Conservation (phyloP, 306 rosid genomes). For the Sicyos edulis region DNA sequence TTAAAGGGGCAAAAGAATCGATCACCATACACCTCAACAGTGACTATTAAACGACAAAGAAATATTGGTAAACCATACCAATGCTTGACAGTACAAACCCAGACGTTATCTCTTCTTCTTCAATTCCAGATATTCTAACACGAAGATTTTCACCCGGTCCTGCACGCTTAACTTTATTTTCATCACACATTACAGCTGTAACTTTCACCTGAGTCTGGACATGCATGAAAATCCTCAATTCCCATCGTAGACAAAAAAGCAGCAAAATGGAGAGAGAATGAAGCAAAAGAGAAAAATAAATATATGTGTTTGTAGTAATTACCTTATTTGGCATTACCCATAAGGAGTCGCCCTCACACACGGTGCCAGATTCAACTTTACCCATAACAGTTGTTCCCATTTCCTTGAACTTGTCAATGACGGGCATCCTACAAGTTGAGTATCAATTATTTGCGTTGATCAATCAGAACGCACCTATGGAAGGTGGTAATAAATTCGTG, state of each 20-base stretch:
- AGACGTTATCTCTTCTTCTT: conserved; percentile 68
- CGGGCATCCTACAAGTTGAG: conserved; percentile 64
- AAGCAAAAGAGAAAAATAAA: not conserved
- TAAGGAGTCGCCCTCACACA: conserved; percentile 74
- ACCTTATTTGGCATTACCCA: conserved; percentile 97
- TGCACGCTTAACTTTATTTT: conserved; percentile 59
- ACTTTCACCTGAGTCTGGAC: conserved; percentile 76
- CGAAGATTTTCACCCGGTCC: conserved; percentile 99
- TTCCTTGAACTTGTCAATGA: conserved; percentile 87
- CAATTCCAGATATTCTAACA: conserved; percentile 72
- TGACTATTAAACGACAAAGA: not conserved
- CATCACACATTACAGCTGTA: conserved; percentile 58
- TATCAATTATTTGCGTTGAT: conserved; percentile 10
- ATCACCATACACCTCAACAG: not conserved
- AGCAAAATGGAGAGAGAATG: not conserved
- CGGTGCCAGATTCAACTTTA: conserved; percentile 84
- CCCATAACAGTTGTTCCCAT: conserved; percentile 99
- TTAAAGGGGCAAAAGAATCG: not conserved
- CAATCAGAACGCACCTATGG: not conserved
- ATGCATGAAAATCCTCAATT: conserved; percentile 21
- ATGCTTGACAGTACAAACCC: conserved; percentile 81
- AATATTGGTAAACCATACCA: conserved; percentile 37
- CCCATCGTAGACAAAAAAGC: not conserved
- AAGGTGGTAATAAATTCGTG: not conserved
- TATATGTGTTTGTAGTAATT: not conserved